Evolutionary conservation across 805 yeast species (phyloP).

Genomic region (Saccharomycopsis olivae): DNA sequence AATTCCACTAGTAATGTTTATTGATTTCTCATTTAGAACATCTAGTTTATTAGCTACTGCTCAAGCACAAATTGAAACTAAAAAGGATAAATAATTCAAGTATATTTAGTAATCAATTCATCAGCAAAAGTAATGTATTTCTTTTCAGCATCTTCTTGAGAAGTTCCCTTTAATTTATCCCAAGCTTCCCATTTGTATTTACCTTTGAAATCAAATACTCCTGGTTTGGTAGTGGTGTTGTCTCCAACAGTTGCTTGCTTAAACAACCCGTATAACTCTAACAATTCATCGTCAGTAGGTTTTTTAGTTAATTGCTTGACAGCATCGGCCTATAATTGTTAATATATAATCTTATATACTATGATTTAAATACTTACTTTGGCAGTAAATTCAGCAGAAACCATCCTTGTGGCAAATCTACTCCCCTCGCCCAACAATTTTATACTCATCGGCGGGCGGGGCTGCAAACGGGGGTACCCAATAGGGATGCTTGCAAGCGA

Average conservation of each 20-base stretch:
- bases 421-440: no score
- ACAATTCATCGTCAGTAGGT: conserved; percentile 80
- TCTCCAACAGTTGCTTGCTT: conserved; percentile 98
- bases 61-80: background rate
- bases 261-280: conserved; percentile 81
- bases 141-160: conserved; percentile 85
- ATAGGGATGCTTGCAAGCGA: no score
- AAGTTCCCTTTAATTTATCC: conserved; percentile 76
- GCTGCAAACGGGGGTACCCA: no score
- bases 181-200: conserved; percentile 98
- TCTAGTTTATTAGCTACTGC: background rate
- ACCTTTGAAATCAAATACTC: conserved; percentile 85
- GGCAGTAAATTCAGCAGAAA: conserved; percentile 16
- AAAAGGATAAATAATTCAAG: conserved; percentile 14
- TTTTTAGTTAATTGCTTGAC: conserved; percentile 65
- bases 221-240: conserved; percentile 79
- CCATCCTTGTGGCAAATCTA: conserved; percentile 9
- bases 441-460: no score
- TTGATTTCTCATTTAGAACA: conserved; percentile 28
- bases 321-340: conserved; percentile 52
- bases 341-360: background rate
- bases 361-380: conserved; percentile 3
- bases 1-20: conserved; percentile 48
- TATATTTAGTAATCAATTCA: conserved; percentile 46
- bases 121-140: conserved; percentile 63